phyloP scores from a whole-genome alignment of 2,329 filamentous ascomycete species.

The Venturia pyrina region DNA sequence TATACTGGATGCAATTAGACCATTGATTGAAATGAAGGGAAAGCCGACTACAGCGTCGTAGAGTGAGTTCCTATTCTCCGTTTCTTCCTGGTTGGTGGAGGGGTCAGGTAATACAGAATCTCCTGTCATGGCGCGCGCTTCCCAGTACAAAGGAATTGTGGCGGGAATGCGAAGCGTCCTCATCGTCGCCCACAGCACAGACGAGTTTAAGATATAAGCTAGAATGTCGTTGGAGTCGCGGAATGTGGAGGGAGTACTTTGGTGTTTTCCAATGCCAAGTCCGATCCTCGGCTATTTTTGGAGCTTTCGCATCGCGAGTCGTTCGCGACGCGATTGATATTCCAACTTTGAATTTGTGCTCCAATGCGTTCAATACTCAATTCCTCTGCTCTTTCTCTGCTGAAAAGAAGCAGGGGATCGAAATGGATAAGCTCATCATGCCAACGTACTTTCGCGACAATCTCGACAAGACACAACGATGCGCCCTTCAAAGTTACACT shows the following conservation, averaged over 20 bases:
- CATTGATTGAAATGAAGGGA: not conserved
- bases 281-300: not conserved
- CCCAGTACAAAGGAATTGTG: not conserved
- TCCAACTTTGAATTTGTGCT: not conserved
- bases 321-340: not conserved
- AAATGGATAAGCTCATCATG: conserved; percentile 7
- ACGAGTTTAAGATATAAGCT: not conserved
- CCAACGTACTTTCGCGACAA: not conserved
- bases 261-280: not conserved
- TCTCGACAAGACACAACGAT: not conserved
- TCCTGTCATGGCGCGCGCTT: not conserved
- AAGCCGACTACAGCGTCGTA: not conserved
- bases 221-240: not conserved
- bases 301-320: not conserved
- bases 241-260: not conserved
- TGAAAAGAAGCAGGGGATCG: not conserved
- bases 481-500: not conserved
- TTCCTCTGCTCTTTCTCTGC: not conserved
- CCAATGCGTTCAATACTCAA: conserved; percentile 1
- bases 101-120: not conserved
- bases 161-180: not conserved
- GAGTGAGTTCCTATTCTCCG: not conserved
- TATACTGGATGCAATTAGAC: not conserved
- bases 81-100: not conserved
- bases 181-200: not conserved